Percentiles rank a stretch among this genome's conserved stretches.
Evolutionary conservation across 495 filamentous ascomycete genomes (phyloP).

Genomic region (Collariella sp.): DNA sequence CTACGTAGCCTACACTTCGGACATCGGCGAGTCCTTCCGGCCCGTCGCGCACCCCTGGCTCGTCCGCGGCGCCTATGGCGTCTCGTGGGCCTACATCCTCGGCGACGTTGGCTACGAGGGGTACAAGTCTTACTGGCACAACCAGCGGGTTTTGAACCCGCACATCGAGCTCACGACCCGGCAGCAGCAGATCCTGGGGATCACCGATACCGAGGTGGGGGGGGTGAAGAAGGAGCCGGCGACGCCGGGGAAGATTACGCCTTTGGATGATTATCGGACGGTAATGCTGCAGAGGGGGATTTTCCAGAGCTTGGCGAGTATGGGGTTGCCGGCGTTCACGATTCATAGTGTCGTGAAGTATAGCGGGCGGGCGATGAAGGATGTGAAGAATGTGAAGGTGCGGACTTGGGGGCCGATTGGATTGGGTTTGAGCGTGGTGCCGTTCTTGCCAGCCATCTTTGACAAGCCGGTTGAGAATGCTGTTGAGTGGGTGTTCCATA

Average conservation of each 20-base stretch:
- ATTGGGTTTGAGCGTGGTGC: conserved; percentile 78
- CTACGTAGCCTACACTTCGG: conserved; percentile 95
- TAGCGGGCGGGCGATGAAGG: conserved; percentile 70
- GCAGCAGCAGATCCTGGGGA: conserved; percentile 30
- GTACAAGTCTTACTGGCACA: conserved; percentile 85
- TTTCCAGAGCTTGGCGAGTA: conserved; percentile 84
- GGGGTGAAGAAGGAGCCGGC: conserved; percentile 9
- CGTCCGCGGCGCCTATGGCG: conserved; percentile 73
- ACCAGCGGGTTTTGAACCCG: conserved; percentile 54
- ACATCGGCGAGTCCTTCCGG: conserved; percentile 94
- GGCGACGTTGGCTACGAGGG: conserved; percentile 91
- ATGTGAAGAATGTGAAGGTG: conserved; percentile 61
- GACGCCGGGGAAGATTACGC: conserved; percentile 50
- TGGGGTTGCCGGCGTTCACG: conserved; percentile 92
- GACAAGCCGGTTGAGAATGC: conserved; percentile 88
- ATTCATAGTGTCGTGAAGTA: conserved; percentile 90
- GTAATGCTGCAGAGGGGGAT: conserved; percentile 85
- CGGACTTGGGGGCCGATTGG: conserved; percentile 87
- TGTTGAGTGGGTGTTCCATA: conserved; percentile 83
- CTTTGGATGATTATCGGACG: conserved; percentile 81
- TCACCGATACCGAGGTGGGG: conserved; percentile 8
- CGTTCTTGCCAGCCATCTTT: conserved; percentile 80
- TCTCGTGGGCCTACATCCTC: conserved; percentile 86
- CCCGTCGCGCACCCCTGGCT: conserved; percentile 80
- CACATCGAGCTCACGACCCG: conserved; percentile 35